Percentiles rank a stretch among this genome's conserved stretches.
Evolutionary conservation across 2,329 filamentous ascomycete species (phyloP).

Genomic region (Sclerotinia minor): DNA sequence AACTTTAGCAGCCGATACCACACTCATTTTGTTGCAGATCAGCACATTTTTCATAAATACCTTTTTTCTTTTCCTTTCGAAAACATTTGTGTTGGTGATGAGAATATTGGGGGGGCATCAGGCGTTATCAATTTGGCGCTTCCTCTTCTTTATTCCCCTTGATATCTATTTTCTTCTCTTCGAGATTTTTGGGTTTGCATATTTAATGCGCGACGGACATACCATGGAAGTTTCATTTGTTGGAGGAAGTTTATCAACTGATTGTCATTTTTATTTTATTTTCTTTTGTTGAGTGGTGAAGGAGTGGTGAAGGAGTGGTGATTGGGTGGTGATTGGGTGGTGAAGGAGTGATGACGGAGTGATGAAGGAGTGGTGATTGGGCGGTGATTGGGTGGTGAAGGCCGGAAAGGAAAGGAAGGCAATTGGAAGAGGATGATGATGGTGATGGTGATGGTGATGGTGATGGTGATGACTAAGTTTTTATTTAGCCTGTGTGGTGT

Average conservation of each 20-base stretch:
- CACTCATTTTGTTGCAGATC: slow-evolving; percentile 34
- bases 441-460: slow-evolving; percentile 15
- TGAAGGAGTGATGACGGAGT: not conserved
- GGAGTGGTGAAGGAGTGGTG: slow-evolving; percentile 10
- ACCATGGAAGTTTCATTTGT: slow-evolving; percentile 33
- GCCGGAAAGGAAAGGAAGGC: slow-evolving; percentile 13
- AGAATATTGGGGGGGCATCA: slow-evolving; percentile 31
- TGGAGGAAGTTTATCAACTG: slow-evolving; percentile 18
- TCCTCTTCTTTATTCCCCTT: slow-evolving; percentile 18
- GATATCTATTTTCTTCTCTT: slow-evolving; percentile 23
- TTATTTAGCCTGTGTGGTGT: slow-evolving; percentile 18
- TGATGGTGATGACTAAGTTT: slow-evolving; percentile 18
- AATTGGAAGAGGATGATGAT: not conserved
- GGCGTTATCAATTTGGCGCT: slow-evolving; percentile 32
- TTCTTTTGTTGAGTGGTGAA: slow-evolving; percentile 7
- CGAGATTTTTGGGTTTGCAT: slow-evolving; percentile 30
- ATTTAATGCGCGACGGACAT: slow-evolving; percentile 33
- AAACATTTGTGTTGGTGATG: slow-evolving; percentile 26
- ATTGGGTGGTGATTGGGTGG: too few relatives aligned
- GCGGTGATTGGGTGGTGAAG: too few relatives aligned
- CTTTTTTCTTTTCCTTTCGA: slow-evolving; percentile 26
- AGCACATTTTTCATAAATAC: slow-evolving; percentile 19
- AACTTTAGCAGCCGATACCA: slow-evolving; percentile 30
- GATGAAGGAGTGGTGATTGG: too few relatives aligned
- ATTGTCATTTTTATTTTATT: not conserved